Percentiles rank a stretch among this genome's conserved stretches.
These are phyloP conservation scores for Pascua sp. DNA, from an alignment of 1,284 basidiomycete genomes.

Conservation along the genomic window DNA sequence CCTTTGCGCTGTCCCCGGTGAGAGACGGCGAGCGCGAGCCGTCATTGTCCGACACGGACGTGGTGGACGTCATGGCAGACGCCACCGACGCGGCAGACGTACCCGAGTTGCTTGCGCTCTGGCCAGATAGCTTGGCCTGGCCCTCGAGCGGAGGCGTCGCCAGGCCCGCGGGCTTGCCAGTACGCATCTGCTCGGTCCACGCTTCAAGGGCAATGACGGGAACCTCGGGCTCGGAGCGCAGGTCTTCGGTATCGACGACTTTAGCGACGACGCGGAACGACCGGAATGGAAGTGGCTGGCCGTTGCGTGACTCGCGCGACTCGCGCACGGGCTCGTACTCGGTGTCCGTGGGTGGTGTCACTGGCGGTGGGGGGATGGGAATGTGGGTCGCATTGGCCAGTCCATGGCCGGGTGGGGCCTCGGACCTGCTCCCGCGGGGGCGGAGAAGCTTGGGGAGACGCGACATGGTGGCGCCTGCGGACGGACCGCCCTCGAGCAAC, in stretches of 20 bases:
- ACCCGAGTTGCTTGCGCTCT: neutral
- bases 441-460: constrained; percentile 43
- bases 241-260: constrained; percentile 40
- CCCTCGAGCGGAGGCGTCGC: constrained; percentile 14
- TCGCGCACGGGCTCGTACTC: neutral
- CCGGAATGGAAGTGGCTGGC: constrained; percentile 42
- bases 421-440: constrained; percentile 23
- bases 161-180: constrained; percentile 16
- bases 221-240: constrained; percentile 30
- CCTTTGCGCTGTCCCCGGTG: neutral
- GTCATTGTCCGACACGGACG: neutral
- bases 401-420: neutral
- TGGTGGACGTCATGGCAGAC: neutral
- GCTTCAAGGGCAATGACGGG: constrained; percentile 22
- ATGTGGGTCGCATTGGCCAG: constrained; percentile 10
- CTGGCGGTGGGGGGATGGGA: constrained; percentile 7
- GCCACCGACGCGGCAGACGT: neutral
- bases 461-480: constrained; percentile 20
- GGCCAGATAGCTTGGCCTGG: neutral
- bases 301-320: constrained; percentile 12
- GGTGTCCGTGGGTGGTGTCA: constrained; percentile 9
- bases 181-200: constrained; percentile 23
- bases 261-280: constrained; percentile 46
- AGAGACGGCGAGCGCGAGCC: constrained; percentile 7
- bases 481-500: constrained; percentile 3